phyloP scores from a whole-genome alignment of 768 basidiomycete species.

The Calocybe indica region DNA sequence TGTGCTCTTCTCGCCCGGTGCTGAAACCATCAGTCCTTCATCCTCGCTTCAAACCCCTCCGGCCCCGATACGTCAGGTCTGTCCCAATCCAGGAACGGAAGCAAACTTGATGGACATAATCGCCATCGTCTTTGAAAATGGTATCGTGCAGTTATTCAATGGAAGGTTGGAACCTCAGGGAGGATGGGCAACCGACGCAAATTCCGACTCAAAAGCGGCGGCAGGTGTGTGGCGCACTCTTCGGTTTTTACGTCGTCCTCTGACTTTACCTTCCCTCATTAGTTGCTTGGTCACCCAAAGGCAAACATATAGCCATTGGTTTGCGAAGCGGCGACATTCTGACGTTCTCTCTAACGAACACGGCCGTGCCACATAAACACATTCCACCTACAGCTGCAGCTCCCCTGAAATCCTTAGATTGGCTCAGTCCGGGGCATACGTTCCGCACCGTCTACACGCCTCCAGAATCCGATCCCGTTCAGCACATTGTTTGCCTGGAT shows the following conservation, averaged over 20 bases:
- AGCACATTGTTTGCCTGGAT: conserved; percentile 41
- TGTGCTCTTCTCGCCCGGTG: conserved; percentile 39
- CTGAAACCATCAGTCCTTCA: conserved; percentile 37
- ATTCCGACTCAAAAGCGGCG: conserved; percentile 42
- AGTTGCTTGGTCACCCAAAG: conserved; percentile 87
- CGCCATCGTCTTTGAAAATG: conserved; percentile 46
- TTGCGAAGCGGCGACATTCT: conserved; percentile 65
- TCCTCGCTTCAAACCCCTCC: conserved; percentile 42
- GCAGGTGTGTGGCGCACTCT: conserved; percentile 42
- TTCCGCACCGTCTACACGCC: conserved; percentile 59
- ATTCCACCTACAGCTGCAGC: conserved; percentile 51
- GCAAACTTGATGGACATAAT: conserved; percentile 47
- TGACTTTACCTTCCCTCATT: background rate
- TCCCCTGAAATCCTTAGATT: conserved; percentile 49
- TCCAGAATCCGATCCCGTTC: conserved; percentile 25
- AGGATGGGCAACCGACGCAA: conserved; percentile 44
- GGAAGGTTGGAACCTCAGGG: conserved; percentile 46
- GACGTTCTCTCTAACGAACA: conserved; percentile 55
- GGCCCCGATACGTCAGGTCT: conserved; percentile 44
- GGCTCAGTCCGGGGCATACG: conserved; percentile 63
- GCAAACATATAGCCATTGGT: conserved; percentile 78
- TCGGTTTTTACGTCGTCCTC: background rate
- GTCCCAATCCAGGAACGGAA: conserved; percentile 59
- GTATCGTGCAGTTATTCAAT: conserved; percentile 56
- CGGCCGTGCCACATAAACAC: conserved; percentile 47